Base-by-base conservation (phyloP, 352 stramenopile genomes). In the Phytophthora colocasiae region DNA sequence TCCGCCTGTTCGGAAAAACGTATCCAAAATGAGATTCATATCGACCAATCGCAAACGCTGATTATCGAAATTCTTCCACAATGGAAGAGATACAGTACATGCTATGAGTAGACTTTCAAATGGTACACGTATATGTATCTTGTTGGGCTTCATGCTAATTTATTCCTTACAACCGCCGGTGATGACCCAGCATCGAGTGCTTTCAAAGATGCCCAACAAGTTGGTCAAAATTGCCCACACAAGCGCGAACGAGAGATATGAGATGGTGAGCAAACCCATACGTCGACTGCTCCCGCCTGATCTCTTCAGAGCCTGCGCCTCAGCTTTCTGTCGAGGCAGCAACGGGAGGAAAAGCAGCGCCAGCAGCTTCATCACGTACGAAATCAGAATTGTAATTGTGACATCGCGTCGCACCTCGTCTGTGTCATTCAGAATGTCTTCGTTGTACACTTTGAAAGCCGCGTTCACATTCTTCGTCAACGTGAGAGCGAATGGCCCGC, bases 331-430 rank as follows among this genome's bases (percentile, higher is more conserved):
- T 4, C 61, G 75, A 54, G 79, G 77, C 38, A 88, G 49, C 50
- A 84, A 55, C 31, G 69, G 66, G 10, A 85, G 69, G 24, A 76
- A 81, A 8, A 66, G 34, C 34, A 87, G 58, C 5, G 71, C 51
- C 27, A 83, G 26, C 3, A 85, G 41, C 45, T 86, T 85, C 64
- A 81, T 80, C 19, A 58, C 53, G 51, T 85, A 86, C 19, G 75
- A 79, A 15, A 88, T 74, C 50, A 85, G 4, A 47, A 85, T 84
- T 6, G 77, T 86, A 56, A 85, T 84, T 12, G 77, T 88, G 46
- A 88, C 75, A 51, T 86, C 69, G 44, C 71, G 66, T 27, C 80
- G 80, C 26, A 86, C 75, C 26, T 86, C 72, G 12, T 48, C 39
- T 5, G 72, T 80, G 38, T 85, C 80, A 41, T 75, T 74, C 63